Evolutionary conservation across 2,329 filamentous ascomycete genomes (phyloP).

Genomic region (Colletotrichum tofieldiae): DNA sequence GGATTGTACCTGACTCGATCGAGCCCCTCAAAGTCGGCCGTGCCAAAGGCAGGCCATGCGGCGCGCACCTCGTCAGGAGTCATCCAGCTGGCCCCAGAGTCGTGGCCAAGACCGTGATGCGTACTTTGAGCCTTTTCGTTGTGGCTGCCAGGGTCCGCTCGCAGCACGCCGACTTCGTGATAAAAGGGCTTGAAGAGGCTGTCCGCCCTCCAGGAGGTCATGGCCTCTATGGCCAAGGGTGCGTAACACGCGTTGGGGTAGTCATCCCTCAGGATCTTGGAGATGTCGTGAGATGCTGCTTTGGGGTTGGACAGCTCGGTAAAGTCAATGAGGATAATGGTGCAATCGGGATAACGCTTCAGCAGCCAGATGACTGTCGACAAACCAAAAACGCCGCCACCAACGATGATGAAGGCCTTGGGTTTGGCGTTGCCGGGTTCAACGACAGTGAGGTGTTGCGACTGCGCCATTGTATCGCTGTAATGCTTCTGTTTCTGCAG

Average conservation of each 20-base stretch:
- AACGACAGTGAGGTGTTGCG: slow-evolving; percentile 3
- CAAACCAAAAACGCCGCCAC: slow-evolving; percentile 62
- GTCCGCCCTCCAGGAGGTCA: slow-evolving; percentile 58
- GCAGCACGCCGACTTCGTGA: slow-evolving; percentile 71
- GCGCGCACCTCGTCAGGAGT: slow-evolving; percentile 66
- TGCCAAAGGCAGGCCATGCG: slow-evolving; percentile 70
- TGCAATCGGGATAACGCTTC: slow-evolving; percentile 45
- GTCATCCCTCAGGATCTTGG: slow-evolving; percentile 62
- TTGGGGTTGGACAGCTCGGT: slow-evolving; percentile 55
- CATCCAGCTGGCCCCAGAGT: slow-evolving; percentile 59
- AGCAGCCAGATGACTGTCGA: slow-evolving; percentile 58
- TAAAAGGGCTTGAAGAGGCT: slow-evolving; percentile 69
- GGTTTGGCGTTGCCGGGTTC: background rate
- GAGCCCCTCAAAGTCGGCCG: slow-evolving; percentile 70
- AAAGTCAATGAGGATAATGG: slow-evolving; percentile 56
- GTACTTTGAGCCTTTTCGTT: slow-evolving; percentile 60
- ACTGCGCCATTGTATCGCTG: slow-evolving; percentile 33
- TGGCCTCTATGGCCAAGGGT: slow-evolving; percentile 57
- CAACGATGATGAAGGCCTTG: slow-evolving; percentile 56
- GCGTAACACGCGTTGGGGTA: slow-evolving; percentile 59
- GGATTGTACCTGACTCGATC: slow-evolving; percentile 71
- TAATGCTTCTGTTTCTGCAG: too few relatives aligned
- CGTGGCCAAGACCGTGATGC: slow-evolving; percentile 55
- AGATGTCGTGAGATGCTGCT: slow-evolving; percentile 63
- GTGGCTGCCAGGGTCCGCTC: slow-evolving; percentile 59